Percentiles rank a stretch among this genome's conserved stretches.
phyloP scores from a whole-genome alignment of 1,284 basidiomycete genomes.

The Rhodotorula sp. region DNA sequence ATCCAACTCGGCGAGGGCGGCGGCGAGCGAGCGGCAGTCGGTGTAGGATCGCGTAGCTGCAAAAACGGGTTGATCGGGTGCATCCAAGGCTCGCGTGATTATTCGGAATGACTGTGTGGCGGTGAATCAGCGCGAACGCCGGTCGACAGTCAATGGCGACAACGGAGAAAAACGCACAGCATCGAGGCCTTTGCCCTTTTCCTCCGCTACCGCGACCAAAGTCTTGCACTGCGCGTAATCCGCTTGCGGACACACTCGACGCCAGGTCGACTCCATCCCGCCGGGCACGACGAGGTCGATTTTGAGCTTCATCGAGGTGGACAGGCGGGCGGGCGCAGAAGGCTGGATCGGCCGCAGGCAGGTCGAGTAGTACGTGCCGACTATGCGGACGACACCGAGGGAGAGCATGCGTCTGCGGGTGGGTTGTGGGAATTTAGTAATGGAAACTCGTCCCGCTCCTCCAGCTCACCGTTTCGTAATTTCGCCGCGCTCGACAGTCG shows the following conservation, averaged over 20 bases:
- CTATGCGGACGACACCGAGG: slow-evolving; percentile 33
- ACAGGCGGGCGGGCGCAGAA: slow-evolving; percentile 18
- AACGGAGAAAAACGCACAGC: slow-evolving; percentile 3
- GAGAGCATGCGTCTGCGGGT: slow-evolving; percentile 29
- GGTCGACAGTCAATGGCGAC: neutral
- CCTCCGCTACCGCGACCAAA: slow-evolving; percentile 30
- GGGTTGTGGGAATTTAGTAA: neutral
- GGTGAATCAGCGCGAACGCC: neutral
- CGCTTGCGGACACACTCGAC: slow-evolving; percentile 1
- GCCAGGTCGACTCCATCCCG: slow-evolving; percentile 28
- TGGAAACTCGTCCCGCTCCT: neutral
- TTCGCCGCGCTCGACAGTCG: slow-evolving; percentile 34
- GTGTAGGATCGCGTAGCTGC: slow-evolving; percentile 4
- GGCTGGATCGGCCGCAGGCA: slow-evolving; percentile 12
- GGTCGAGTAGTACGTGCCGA: slow-evolving; percentile 34
- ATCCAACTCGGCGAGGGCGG: slow-evolving; percentile 18
- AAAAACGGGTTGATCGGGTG: slow-evolving; percentile 4
- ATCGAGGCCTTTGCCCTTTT: neutral
- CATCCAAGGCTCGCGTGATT: slow-evolving; percentile 16
- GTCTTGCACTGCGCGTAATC: slow-evolving; percentile 17
- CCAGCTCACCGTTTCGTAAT: slow-evolving; percentile 32
- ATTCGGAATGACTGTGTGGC: slow-evolving; percentile 20
- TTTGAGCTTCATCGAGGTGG: slow-evolving; percentile 14
- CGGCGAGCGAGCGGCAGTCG: slow-evolving; percentile 7
- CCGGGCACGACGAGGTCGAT: slow-evolving; percentile 36